These are phyloP conservation scores for Suillus cothurnatus DNA, from an alignment of 768 basidiomycete genomes.

Conservation along the genomic window DNA sequence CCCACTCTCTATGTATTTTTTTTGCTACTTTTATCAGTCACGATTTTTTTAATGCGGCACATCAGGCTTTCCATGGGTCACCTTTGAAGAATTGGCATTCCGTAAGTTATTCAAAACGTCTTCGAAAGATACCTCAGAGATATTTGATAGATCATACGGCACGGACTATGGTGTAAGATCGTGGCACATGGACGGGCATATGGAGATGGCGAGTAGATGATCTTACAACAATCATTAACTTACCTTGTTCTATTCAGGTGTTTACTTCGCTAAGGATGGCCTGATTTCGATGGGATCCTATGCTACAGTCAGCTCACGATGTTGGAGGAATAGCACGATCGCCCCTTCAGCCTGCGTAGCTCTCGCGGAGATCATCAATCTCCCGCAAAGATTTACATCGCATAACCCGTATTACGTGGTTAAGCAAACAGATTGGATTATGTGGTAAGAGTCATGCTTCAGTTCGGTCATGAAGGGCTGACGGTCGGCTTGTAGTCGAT, in stretches of 20 bases:
- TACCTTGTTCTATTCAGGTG: slow-evolving; percentile 40
- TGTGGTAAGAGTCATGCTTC: slow-evolving; percentile 48
- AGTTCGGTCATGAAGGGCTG: not conserved
- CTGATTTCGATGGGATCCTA: slow-evolving; percentile 48
- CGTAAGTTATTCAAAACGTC: slow-evolving; percentile 35
- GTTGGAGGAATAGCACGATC: slow-evolving; percentile 56
- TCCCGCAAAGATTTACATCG: slow-evolving; percentile 52
- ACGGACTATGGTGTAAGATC: slow-evolving; percentile 66
- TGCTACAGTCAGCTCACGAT: slow-evolving; percentile 31
- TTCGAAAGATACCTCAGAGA: not conserved
- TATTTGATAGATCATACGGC: slow-evolving; percentile 59
- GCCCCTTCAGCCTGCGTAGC: slow-evolving; percentile 53
- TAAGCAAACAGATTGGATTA: slow-evolving; percentile 66
- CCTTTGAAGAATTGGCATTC: slow-evolving; percentile 71
- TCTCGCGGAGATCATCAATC: slow-evolving; percentile 68
- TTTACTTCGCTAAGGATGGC: slow-evolving; percentile 69
- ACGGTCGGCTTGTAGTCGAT: slow-evolving; percentile 45
- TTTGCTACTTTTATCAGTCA: not conserved
- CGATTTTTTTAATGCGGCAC: not conserved
- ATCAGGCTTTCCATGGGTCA: slow-evolving; percentile 70
- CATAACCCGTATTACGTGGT: slow-evolving; percentile 63
- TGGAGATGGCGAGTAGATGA: slow-evolving; percentile 52
- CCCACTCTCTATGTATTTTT: slow-evolving; percentile 14
- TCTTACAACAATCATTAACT: not conserved
- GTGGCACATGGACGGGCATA: slow-evolving; percentile 60